Evolutionary conservation across 352 stramenopile species (phyloP).

Genomic region (Pythium phragmiticola): DNA sequence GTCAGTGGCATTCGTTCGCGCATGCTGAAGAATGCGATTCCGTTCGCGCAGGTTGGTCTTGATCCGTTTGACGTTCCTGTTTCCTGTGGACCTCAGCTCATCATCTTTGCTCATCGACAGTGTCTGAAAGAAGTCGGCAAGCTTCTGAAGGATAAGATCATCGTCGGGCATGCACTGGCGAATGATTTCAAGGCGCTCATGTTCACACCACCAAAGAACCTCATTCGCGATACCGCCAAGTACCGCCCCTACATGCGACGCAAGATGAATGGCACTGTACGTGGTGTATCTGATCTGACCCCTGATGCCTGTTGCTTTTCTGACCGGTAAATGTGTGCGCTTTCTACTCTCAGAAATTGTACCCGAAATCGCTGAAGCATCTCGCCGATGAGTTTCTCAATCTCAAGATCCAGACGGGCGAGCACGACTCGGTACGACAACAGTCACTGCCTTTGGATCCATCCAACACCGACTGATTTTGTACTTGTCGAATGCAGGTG

Average conservation of each 20-base stretch:
- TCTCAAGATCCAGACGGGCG: constrained; percentile 70
- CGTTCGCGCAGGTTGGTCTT: constrained; percentile 50
- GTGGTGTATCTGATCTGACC: background rate
- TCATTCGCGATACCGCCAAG: constrained; percentile 82
- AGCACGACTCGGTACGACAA: constrained; percentile 77
- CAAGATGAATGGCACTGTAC: constrained; percentile 81
- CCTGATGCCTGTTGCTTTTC: background rate
- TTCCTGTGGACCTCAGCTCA: too few species aligned
- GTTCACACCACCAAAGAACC: constrained; percentile 76
- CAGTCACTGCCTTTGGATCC: background rate
- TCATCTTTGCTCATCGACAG: constrained; percentile 23
- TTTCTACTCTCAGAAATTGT: constrained; percentile 63
- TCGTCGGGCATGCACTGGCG: constrained; percentile 79
- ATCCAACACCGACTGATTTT: background rate
- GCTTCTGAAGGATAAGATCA: constrained; percentile 75
- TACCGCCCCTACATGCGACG: constrained; percentile 87
- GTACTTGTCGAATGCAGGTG: constrained; percentile 33
- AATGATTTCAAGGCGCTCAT: constrained; percentile 89
- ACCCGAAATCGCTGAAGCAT: constrained; percentile 78
- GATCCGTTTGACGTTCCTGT: too few species aligned
- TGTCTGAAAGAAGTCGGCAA: constrained; percentile 84
- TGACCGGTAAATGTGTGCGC: background rate
- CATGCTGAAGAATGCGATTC: constrained; percentile 69
- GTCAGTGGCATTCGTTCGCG: constrained; percentile 80
- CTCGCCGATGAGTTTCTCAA: constrained; percentile 67